Base-by-base conservation (phyloP, 305 asterid species). In the Solanum chacoense region DNA sequence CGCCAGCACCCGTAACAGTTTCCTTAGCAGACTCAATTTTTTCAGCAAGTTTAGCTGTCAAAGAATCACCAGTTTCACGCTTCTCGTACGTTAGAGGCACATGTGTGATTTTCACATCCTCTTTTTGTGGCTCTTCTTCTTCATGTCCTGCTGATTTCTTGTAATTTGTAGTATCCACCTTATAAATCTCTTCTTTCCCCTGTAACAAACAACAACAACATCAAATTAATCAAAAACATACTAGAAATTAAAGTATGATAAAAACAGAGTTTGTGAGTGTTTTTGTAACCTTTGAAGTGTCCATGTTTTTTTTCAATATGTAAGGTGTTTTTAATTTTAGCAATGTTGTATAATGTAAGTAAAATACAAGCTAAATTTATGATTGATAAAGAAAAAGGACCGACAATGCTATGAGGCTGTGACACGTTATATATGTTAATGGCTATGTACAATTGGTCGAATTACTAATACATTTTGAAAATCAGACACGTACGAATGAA, bases 51-150 rank as follows among this genome's bases (percentile, higher is more conserved):
- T 90, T 87, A 2, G 85, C 89, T 7, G 88, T 87, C 4, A 84
- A 69, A 32, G 78, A 87, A 2, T 87, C 89, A 3, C 75, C 81
- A 3, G 88, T 36, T 1, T 75, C 86, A 14, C 76, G 85, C 65
- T 86, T 42, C 26, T 91, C 84, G 29, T 89, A 90, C 18, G 88
- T 26, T 16, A 79, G 90, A 18, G 72, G 9, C 37, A 92, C 7
- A 79, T 93, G 96, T 29, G 92, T 94, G 10, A 94, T 74, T 80
- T 80, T 90, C 89, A 92, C 94, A 40, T 90, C 59, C 89, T 91
- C 92, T 45, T 89, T 85, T 24, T 76, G 26, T 29, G 94, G 86
- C 11, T 81, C 89, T 87, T 87, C 91, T 4, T 35, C 28, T 4
- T 88, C 92, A 6, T 75, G 36, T 55, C 95, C 94, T 34, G 94